Percentiles rank a stretch among this genome's conserved stretches.
Evolutionary conservation across 1,284 basidiomycete species (phyloP).

Genomic region (Cryptococcus sp.): DNA sequence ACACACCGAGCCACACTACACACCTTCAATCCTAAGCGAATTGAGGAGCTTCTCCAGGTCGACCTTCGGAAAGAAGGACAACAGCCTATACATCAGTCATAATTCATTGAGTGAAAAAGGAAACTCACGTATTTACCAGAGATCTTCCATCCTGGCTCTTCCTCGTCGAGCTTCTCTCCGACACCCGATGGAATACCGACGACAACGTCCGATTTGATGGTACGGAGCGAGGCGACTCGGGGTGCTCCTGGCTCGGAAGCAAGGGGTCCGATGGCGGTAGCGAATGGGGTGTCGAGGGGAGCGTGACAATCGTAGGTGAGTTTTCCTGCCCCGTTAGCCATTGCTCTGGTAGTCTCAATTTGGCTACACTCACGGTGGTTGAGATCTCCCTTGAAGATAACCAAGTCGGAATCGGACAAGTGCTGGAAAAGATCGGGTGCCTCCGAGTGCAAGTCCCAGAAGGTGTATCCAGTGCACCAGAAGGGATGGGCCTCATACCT

Average conservation of each 20-base stretch:
- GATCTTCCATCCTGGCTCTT: slow-evolving; percentile 95
- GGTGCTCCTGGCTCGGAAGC: slow-evolving; percentile 84
- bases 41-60: slow-evolving; percentile 54
- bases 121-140: slow-evolving; percentile 81
- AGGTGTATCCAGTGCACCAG: slow-evolving; percentile 94
- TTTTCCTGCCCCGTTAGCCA: slow-evolving; percentile 42
- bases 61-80: slow-evolving; percentile 76
- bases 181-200: slow-evolving; percentile 62
- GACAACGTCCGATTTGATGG: slow-evolving; percentile 76
- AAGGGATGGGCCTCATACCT: slow-evolving; percentile 89
- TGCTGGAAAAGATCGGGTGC: slow-evolving; percentile 93
- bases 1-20: background rate
- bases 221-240: slow-evolving; percentile 75
- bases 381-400: slow-evolving; percentile 94
- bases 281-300: slow-evolving; percentile 84
- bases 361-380: slow-evolving; percentile 70
- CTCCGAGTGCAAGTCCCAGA: slow-evolving; percentile 84
- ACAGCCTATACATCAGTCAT: slow-evolving; percentile 58
- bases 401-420: slow-evolving; percentile 82
- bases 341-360: too few species aligned
- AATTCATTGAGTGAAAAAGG: background rate
- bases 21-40: background rate
- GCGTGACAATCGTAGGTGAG: slow-evolving; percentile 91
- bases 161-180: slow-evolving; percentile 75
- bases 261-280: slow-evolving; percentile 88